phyloP scores from a whole-genome alignment of 768 basidiomycete species.

The Pleurotus djamor region DNA sequence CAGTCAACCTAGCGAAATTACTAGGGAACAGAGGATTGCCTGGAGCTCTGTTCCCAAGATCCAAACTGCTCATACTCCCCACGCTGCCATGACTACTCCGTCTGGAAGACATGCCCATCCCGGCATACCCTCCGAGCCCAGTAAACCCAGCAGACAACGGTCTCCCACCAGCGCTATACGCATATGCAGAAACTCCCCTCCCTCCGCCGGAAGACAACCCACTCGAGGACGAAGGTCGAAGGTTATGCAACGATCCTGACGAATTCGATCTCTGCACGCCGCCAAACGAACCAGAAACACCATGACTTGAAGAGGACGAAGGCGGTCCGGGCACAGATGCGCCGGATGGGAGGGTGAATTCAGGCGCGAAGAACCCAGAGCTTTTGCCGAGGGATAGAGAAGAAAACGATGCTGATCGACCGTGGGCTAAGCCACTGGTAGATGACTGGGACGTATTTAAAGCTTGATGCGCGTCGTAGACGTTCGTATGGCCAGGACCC shows the following conservation, averaged over 20 bases:
- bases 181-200: too few species aligned
- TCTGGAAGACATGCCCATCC: conserved; percentile 11
- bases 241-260: too few species aligned
- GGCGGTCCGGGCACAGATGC: not conserved
- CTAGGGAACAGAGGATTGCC: conserved; percentile 83
- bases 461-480: conserved; percentile 15
- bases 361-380: not conserved
- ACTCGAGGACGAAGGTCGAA: too few species aligned
- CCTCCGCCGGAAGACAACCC: too few species aligned
- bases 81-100: conserved; percentile 22
- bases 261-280: conserved; percentile 7
- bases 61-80: not conserved
- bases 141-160: too few species aligned
- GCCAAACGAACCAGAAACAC: not conserved
- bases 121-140: not conserved
- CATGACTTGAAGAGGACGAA: not conserved
- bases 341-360: not conserved
- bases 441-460: not conserved
- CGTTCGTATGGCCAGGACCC: conserved; percentile 18
- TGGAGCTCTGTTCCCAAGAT: conserved; percentile 59
- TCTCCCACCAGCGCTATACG: too few species aligned
- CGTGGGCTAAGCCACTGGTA: not conserved
- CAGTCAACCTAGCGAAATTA: conserved; percentile 68
- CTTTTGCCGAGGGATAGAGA: not conserved
- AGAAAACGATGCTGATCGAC: not conserved